phyloP scores from a whole-genome alignment of 2,329 filamentous ascomycete species.

The Trichoderma lentiforme region DNA sequence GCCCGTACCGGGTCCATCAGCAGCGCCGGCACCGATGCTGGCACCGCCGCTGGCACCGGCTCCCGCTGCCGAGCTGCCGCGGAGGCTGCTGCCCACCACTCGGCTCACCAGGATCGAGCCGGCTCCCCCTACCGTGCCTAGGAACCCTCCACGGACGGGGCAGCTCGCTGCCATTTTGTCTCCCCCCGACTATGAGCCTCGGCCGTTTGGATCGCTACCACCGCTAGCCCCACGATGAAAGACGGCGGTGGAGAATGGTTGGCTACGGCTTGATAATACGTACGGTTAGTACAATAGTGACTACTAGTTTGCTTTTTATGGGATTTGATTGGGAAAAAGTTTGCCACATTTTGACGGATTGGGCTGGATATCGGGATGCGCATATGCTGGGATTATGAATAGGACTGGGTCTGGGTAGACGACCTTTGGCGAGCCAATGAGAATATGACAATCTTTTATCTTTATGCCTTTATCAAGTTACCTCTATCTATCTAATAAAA shows the following conservation, averaged over 20 bases:
- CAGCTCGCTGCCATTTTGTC: slow-evolving; percentile 33
- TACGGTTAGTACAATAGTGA: not conserved
- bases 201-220: not conserved
- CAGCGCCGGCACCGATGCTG: not conserved
- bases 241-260: not conserved
- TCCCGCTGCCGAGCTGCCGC: not conserved
- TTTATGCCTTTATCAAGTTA: not conserved
- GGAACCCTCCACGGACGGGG: slow-evolving; percentile 30
- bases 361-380: not conserved
- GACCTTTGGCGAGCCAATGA: not conserved
- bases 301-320: not conserved
- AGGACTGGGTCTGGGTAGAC: not conserved
- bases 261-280: not conserved
- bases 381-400: not conserved
- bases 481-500: not conserved
- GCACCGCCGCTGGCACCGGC: not conserved
- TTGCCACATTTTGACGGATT: not conserved
- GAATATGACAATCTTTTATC: not conserved
- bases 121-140: slow-evolving; percentile 18
- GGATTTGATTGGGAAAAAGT: not conserved
- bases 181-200: slow-evolving; percentile 13
- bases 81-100: not conserved
- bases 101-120: not conserved
- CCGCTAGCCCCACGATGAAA: not conserved
- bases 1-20: not conserved